Percentiles rank a stretch among this genome's conserved stretches.
Evolutionary conservation across 805 yeast genomes (phyloP).

Genomic region (Yarrowia divulgata): DNA sequence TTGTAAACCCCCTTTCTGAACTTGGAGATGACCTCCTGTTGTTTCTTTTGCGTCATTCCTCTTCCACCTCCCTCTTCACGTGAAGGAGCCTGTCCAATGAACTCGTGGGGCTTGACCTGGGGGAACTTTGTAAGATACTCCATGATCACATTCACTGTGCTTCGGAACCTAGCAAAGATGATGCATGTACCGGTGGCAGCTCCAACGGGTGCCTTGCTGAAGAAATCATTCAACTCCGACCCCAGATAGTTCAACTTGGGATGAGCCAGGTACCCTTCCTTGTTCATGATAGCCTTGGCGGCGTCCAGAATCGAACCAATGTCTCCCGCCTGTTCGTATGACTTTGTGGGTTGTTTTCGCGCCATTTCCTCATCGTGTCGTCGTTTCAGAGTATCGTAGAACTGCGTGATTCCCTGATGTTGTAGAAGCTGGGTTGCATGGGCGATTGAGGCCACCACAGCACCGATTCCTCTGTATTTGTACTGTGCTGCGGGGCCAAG

Average conservation of each 20-base stretch:
- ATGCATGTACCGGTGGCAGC: conserved; percentile 66
- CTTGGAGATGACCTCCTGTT: conserved; percentile 74
- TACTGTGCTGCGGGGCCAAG: conserved; percentile 43
- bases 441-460: conserved; percentile 72
- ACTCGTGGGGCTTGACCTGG: conserved; percentile 73
- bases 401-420: conserved; percentile 82
- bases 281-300: background rate
- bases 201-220: conserved; percentile 49
- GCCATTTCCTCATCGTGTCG: conserved; percentile 46
- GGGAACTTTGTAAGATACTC: conserved; percentile 55
- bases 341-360: conserved; percentile 42
- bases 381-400: conserved; percentile 67
- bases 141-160: conserved; percentile 87
- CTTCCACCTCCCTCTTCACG: conserved; percentile 51
- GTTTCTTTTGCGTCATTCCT: conserved; percentile 92
- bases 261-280: conserved; percentile 60
- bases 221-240: conserved; percentile 65
- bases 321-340: conserved; percentile 51
- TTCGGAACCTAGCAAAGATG: conserved; percentile 86
- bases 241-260: conserved; percentile 71
- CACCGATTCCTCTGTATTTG: conserved; percentile 52
- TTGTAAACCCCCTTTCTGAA: conserved; percentile 79
- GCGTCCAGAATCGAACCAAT: conserved; percentile 7
- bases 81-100: conserved; percentile 83
- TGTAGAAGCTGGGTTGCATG: conserved; percentile 60